phyloP scores from a whole-genome alignment of 2,329 filamentous ascomycete genomes.

The Xylariaceae sp. region DNA sequence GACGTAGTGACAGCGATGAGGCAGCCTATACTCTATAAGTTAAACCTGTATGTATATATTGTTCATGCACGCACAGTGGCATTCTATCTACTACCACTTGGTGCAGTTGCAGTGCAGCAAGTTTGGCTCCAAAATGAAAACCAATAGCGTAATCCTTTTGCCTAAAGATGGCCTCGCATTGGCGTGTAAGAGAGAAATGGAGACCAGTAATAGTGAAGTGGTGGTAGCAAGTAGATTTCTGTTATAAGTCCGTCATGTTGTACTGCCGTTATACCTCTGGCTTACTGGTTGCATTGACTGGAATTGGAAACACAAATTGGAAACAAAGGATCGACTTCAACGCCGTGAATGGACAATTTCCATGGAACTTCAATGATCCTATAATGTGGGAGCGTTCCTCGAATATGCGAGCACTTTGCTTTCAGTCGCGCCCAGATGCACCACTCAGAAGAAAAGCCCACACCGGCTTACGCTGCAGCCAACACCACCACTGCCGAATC shows the following conservation, averaged over 20 bases:
- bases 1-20: background rate
- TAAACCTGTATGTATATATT: background rate
- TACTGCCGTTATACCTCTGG: background rate
- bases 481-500: slow-evolving; percentile 23
- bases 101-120: slow-evolving; percentile 4
- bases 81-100: background rate
- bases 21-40: background rate
- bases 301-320: slow-evolving; percentile 18
- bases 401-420: slow-evolving; percentile 27
- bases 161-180: slow-evolving; percentile 26
- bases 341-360: slow-evolving; percentile 25
- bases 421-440: slow-evolving; percentile 19
- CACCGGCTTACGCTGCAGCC: slow-evolving; percentile 15
- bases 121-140: background rate
- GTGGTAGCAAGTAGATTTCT: background rate
- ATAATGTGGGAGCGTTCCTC: slow-evolving; percentile 23
- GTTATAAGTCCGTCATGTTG: background rate
- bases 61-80: too few relatives aligned
- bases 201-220: background rate
- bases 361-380: slow-evolving; percentile 16
- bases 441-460: slow-evolving; percentile 19
- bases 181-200: slow-evolving; percentile 23
- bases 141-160: slow-evolving; percentile 24
- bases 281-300: slow-evolving; percentile 22
- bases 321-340: slow-evolving; percentile 22